Conservation (phyloP, 192 early-diverging fungal species). For the Backusella westeae region DNA sequence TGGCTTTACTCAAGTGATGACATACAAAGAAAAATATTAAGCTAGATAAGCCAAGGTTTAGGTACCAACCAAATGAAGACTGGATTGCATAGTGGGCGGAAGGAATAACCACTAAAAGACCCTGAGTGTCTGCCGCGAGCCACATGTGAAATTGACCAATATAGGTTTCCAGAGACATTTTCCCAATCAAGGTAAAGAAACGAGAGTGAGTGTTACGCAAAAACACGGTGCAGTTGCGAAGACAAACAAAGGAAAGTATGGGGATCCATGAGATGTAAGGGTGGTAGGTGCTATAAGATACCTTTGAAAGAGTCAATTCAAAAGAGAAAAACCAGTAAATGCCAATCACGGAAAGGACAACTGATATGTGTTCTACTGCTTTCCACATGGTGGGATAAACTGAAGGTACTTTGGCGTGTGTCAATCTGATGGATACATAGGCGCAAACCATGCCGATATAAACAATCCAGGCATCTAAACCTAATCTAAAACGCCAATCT, state of each 20-base stretch:
- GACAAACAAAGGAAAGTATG: conserved; percentile 59
- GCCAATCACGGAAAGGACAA: conserved; percentile 37
- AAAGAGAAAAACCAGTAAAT: conserved; percentile 56
- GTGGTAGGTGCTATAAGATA: conserved; percentile 63
- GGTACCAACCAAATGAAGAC: conserved; percentile 39
- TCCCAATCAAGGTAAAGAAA: conserved; percentile 58
- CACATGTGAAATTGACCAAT: conserved; percentile 80
- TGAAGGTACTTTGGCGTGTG: conserved; percentile 30
- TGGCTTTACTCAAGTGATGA: conserved; percentile 44
- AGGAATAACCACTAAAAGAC: conserved; percentile 58
- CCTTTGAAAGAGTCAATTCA: conserved; percentile 51
- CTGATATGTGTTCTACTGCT: conserved; percentile 30
- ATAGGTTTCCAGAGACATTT: conserved; percentile 71
- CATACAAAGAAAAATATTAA: conserved; percentile 52
- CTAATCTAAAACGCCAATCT: conserved; percentile 73
- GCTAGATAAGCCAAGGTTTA: conserved; percentile 45
- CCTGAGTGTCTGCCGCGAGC: conserved; percentile 74
- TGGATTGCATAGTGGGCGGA: conserved; percentile 34
- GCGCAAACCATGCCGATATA: conserved; percentile 68
- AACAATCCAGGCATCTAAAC: conserved; percentile 65
- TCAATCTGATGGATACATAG: conserved; percentile 42
- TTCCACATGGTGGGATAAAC: conserved; percentile 40
- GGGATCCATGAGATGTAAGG: conserved; percentile 64
- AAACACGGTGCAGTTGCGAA: conserved; percentile 59
- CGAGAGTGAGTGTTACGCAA: conserved; percentile 54